Evolutionary conservation across 371 early-diverging fungal genomes (phyloP).

Genomic region (Mycotypha africana): DNA sequence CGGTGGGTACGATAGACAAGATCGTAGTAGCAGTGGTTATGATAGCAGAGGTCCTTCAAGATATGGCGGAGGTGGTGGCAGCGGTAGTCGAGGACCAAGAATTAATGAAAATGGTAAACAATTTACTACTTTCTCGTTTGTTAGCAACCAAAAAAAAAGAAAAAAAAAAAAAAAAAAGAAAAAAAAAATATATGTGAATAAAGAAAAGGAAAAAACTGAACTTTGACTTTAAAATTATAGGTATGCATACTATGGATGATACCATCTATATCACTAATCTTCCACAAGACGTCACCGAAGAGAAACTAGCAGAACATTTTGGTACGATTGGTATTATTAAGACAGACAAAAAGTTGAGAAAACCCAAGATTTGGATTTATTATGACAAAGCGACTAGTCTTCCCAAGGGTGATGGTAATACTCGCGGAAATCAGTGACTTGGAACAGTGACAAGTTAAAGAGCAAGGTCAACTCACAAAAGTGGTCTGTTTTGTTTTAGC

Average conservation of each 20-base stretch:
- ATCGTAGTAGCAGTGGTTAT: too few relatives aligned
- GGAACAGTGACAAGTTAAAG: neutral
- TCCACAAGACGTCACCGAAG: constrained; percentile 52
- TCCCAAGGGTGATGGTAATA: constrained; percentile 69
- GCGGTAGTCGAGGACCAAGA: constrained; percentile 4
- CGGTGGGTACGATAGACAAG: too few relatives aligned
- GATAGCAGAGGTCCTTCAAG: neutral
- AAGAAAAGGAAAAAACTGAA: neutral
- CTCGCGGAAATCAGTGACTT: neutral
- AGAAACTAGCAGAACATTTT: constrained; percentile 57
- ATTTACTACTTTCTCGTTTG: too few relatives aligned
- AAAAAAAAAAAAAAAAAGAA: neutral
- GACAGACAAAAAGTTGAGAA: constrained; percentile 56
- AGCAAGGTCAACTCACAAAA: neutral
- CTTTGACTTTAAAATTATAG: neutral
- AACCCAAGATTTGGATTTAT: constrained; percentile 69
- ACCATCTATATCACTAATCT: constrained; percentile 65
- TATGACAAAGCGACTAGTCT: constrained; percentile 50
- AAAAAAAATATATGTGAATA: neutral
- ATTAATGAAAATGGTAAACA: constrained; percentile 11
- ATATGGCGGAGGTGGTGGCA: constrained; percentile 3
- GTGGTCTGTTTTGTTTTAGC: constrained; percentile 22
- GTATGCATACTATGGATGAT: constrained; percentile 49
- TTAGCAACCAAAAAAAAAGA: too few relatives aligned
- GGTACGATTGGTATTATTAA: constrained; percentile 70